phyloP scores from a whole-genome alignment of 345 rosid genomes.

The Anacardium occidentale region DNA sequence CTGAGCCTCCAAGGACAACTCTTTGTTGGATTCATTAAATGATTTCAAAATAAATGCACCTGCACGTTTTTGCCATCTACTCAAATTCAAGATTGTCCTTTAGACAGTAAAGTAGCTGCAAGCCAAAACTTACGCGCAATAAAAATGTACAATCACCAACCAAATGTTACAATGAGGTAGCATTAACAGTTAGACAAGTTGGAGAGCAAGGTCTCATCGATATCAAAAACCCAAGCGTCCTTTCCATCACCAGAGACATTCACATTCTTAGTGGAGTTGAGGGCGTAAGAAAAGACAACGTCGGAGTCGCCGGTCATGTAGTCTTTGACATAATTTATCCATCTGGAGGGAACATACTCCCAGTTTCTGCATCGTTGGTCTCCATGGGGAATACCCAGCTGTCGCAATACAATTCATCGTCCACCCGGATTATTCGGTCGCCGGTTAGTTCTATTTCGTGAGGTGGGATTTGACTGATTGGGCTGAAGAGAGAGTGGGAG shows the following conservation, averaged over 20 bases:
- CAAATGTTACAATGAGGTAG: neutral
- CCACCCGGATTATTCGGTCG: slow-evolving; percentile 19
- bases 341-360: slow-evolving; percentile 47
- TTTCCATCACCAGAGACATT: slow-evolving; percentile 49
- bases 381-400: slow-evolving; percentile 84
- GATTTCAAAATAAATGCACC: neutral
- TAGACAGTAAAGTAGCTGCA: neutral
- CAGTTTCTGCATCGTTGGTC: slow-evolving; percentile 85
- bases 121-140: neutral
- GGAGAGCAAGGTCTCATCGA: slow-evolving; percentile 83
- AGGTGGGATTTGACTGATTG: slow-evolving; percentile 46
- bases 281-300: slow-evolving; percentile 37
- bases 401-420: slow-evolving; percentile 50
- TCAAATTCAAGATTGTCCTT: neutral
- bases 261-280: slow-evolving; percentile 44
- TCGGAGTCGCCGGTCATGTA: slow-evolving; percentile 61
- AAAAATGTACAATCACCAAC: neutral
- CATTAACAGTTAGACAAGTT: slow-evolving; percentile 72
- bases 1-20: slow-evolving; percentile 5
- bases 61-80: neutral
- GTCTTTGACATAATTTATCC: slow-evolving; percentile 39
- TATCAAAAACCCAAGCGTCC: slow-evolving; percentile 89
- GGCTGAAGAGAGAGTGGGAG: slow-evolving; percentile 29
- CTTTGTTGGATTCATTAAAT: neutral
- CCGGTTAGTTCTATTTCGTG: slow-evolving; percentile 1